Conservation (phyloP, 1,284 basidiomycete species). For the Pascua guehoae region DNA sequence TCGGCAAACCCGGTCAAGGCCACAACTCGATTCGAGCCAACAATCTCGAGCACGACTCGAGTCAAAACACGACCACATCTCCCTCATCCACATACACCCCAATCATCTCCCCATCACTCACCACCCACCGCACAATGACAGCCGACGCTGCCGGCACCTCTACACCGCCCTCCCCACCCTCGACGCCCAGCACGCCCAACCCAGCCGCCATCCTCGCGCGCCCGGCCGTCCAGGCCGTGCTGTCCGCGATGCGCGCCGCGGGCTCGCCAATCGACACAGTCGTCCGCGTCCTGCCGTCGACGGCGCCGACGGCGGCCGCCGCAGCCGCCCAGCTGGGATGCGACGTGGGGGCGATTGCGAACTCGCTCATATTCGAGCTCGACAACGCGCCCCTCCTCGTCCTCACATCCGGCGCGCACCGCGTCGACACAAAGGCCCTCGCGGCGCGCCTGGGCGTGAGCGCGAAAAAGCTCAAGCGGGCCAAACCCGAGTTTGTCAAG, state of each 20-base stretch:
- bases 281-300: slow-evolving; percentile 10
- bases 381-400: slow-evolving; percentile 8
- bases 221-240: slow-evolving; percentile 7
- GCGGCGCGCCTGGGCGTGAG: slow-evolving; percentile 7
- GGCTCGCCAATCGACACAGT: background rate
- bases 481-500: slow-evolving; percentile 11
- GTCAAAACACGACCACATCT: no score
- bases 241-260: background rate
- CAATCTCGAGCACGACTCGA: no score
- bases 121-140: no score
- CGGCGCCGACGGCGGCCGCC: slow-evolving; percentile 8
- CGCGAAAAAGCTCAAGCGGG: slow-evolving; percentile 8
- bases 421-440: slow-evolving; percentile 10
- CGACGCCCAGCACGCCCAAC: background rate
- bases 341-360: slow-evolving; percentile 13
- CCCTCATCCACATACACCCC: no score
- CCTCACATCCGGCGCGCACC: slow-evolving; percentile 10
- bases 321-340: slow-evolving; percentile 11
- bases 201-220: slow-evolving; percentile 1
- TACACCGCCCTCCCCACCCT: background rate
- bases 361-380: slow-evolving; percentile 13
- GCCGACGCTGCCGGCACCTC: background rate
- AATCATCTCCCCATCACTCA: no score
- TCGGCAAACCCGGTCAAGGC: no score
- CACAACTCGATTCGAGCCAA: no score